These are phyloP conservation scores for Thoreauomyces humboldtii DNA, from an alignment of 192 early-diverging fungal species.

Conservation along the genomic window DNA sequence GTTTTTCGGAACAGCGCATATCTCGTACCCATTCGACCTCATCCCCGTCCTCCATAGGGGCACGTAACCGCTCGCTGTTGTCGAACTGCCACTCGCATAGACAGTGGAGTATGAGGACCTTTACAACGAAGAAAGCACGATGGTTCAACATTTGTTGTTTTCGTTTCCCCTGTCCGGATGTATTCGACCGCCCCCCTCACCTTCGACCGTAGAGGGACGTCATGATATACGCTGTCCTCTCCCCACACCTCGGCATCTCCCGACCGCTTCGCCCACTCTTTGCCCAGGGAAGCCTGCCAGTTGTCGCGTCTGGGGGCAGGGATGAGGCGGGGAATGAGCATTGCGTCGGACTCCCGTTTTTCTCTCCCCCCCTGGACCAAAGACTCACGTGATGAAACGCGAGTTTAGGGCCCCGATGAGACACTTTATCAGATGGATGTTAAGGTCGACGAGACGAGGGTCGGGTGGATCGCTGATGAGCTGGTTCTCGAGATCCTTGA, in stretches of 20 bases:
- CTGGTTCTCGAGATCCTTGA: slow-evolving; percentile 37
- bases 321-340: no score
- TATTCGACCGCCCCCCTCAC: slow-evolving; percentile 30
- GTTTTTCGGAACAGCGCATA: not conserved
- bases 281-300: slow-evolving; percentile 33
- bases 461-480: slow-evolving; percentile 16
- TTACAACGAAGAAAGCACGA: not conserved
- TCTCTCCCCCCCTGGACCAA: no score
- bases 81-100: slow-evolving; percentile 71
- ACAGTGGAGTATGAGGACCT: slow-evolving; percentile 40
- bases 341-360: no score
- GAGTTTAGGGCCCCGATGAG: slow-evolving; percentile 38
- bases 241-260: slow-evolving; percentile 40
- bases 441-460: slow-evolving; percentile 34
- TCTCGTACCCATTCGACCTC: slow-evolving; percentile 62
- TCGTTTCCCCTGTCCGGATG: no score
- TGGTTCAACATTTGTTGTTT: no score
- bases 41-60: slow-evolving; percentile 50
- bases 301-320: no score
- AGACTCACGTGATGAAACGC: slow-evolving; percentile 41
- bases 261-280: slow-evolving; percentile 36
- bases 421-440: slow-evolving; percentile 46
- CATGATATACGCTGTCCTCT: slow-evolving; percentile 37
- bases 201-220: slow-evolving; percentile 48
- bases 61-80: slow-evolving; percentile 61